Evolutionary conservation across 169 alveolate species (phyloP), one percentile per base, ranked within the genome.

Genomic region (Plasmodium relictum): DNA sequence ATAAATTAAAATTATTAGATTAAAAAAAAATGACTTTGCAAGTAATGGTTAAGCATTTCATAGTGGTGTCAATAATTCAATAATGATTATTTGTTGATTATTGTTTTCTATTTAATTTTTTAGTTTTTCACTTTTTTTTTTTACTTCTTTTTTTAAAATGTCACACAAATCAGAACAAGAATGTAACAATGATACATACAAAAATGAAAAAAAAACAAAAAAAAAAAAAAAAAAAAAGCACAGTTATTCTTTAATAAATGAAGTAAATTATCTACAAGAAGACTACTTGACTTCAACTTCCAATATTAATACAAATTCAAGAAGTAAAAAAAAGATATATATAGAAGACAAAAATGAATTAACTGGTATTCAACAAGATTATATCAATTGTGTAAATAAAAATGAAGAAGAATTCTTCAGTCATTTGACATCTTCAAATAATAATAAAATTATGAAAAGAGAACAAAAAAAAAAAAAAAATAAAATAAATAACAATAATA

Each of bases 151-250:
- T 52, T 8, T 6, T 0, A 62, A 24, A 63, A 63, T 63, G 72
- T 10, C 45, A 2, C 50, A 63, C 26, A 22, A 10, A 63, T 68
- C 74, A 18, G 61, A 37, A 68, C 18, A 68, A 41, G 74, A 68
- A 22, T 39, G 59, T 7, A 18, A 41, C 59, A 42, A 44, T 20
- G 59, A 68, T 9, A 10, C 31, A 4, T 68, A 20, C 42, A 39
- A 26, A 5, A 26, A 52, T 10, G 68, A 71, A 14, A 18, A 71
- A 39, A 71, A 37, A 16, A 71, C 26, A 24, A 71, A 71, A 52
- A 71, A 71, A 71, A 71, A 71, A n/a, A 71, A 71, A 71, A 71
- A 71, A 71, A 71, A 71, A 50, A 71, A 71, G 52, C 18, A 71
- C 24, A 9, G 26, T 12, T 71, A 71, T 37, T 24, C 83, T 12